Conservation (phyloP, 495 filamentous ascomycete genomes). For the Podospora bellae-mahoneyi region DNA sequence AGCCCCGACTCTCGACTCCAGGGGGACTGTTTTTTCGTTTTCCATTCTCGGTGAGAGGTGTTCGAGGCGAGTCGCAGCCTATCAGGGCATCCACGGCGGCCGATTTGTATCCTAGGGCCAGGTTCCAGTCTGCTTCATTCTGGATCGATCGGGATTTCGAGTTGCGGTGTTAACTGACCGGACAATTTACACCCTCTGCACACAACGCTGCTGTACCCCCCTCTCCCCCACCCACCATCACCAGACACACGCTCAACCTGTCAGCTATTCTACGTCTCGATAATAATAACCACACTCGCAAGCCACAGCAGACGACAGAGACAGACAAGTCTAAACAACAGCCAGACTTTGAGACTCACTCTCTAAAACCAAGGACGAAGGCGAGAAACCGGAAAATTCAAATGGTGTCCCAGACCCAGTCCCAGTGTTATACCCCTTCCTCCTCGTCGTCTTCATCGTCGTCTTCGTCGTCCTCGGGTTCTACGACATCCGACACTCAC, state of each 20-base stretch:
- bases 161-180: constrained; percentile 2
- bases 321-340: not conserved
- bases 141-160: not conserved
- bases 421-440: constrained; percentile 4
- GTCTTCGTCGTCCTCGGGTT: not conserved
- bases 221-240: not conserved
- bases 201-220: not conserved
- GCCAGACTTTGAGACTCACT: not conserved
- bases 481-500: not conserved
- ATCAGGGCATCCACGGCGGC: constrained; percentile 9
- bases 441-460: not conserved
- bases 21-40: not conserved
- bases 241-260: not conserved
- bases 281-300: not conserved
- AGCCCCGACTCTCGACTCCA: not conserved
- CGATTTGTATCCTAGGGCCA: constrained; percentile 20
- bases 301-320: constrained; percentile 3
- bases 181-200: constrained; percentile 12
- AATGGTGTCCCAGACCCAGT: constrained; percentile 12
- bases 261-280: not conserved
- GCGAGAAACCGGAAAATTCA: not conserved
- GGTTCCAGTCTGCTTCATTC: constrained; percentile 16
- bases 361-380: not conserved
- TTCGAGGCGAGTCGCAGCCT: not conserved
- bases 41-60: not conserved